These are phyloP conservation scores for Ceratobasidium sp. DNA, from an alignment of 1,284 basidiomycete genomes.

Conservation along the genomic window DNA sequence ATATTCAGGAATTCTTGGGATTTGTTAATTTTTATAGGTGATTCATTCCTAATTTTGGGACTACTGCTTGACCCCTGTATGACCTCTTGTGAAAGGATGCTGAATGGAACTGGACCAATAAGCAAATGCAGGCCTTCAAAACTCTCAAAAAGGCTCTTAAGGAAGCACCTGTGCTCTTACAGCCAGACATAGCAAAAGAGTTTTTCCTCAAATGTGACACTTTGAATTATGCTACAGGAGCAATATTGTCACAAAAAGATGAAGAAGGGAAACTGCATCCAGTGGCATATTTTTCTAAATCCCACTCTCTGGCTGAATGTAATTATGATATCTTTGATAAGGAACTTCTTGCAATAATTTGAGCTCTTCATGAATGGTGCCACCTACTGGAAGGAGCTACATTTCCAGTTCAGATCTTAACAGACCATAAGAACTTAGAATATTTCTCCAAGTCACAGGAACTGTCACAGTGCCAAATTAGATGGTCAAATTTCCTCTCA, in stretches of 20 bases:
- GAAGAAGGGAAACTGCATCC: constrained; percentile 24
- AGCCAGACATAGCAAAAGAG: background rate
- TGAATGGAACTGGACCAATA: background rate
- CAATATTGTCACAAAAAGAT: constrained; percentile 11
- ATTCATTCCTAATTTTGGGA: constrained; percentile 49
- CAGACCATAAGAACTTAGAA: constrained; percentile 14
- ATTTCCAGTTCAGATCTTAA: background rate
- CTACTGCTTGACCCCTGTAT: constrained; percentile 47
- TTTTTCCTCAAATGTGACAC: constrained; percentile 23
- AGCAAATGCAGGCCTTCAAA: background rate
- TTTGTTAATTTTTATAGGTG: constrained; percentile 48
- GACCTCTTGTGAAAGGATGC: background rate
- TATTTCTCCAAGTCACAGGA: constrained; percentile 6
- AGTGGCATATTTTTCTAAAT: constrained; percentile 4
- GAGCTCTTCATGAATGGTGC: background rate
- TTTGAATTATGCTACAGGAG: constrained; percentile 24
- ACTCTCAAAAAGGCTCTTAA: background rate
- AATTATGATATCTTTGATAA: constrained; percentile 19
- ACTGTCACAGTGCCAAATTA: constrained; percentile 30
- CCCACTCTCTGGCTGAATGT: background rate
- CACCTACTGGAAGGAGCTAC: background rate
- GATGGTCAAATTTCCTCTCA: constrained; percentile 18
- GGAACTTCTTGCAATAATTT: background rate
- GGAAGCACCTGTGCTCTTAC: background rate
- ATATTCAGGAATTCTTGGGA: constrained; percentile 24